Evolutionary conservation across 2,329 filamentous ascomycete genomes (phyloP).

Genomic region (Trichoderma sp.): DNA sequence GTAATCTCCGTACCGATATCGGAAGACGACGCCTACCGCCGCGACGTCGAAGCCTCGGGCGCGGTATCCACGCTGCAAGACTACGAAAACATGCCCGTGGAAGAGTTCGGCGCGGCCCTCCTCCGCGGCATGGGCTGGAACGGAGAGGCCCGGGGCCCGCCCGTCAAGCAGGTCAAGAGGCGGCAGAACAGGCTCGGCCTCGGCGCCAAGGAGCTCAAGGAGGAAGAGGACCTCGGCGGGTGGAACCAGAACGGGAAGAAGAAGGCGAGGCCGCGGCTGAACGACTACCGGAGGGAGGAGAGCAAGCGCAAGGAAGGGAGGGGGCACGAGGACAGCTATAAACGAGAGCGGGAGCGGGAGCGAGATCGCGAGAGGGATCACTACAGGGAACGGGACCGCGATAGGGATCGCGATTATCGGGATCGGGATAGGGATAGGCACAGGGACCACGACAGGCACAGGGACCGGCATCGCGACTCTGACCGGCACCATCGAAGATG

Average conservation of each 20-base stretch:
- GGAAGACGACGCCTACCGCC: constrained; percentile 69
- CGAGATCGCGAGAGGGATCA: constrained; percentile 44
- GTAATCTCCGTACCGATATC: constrained; percentile 49
- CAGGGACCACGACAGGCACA: constrained; percentile 19
- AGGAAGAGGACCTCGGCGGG: constrained; percentile 71
- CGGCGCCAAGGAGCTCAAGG: constrained; percentile 79
- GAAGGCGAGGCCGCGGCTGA: constrained; percentile 50
- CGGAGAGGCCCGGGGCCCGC: constrained; percentile 58
- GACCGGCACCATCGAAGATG: constrained; percentile 31
- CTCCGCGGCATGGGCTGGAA: constrained; percentile 97
- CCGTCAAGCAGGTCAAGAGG: constrained; percentile 65
- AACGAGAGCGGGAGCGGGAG: constrained; percentile 50
- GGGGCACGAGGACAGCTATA: constrained; percentile 51
- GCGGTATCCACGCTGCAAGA: constrained; percentile 77
- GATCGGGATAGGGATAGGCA: constrained; percentile 23
- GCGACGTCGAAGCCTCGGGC: constrained; percentile 71
- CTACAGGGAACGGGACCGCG: constrained; percentile 37
- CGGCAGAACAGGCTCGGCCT: constrained; percentile 83
- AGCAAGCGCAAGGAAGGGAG: constrained; percentile 49
- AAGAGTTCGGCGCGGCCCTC: constrained; percentile 90
- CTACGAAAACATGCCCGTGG: constrained; percentile 86
- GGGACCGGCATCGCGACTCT: constrained; percentile 17
- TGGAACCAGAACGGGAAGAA: constrained; percentile 73
- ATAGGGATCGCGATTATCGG: constrained; percentile 13
- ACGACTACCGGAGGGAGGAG: constrained; percentile 53